These are phyloP conservation scores for Cryptococcus neoformans DNA, from an alignment of 1,284 basidiomycete species.

Conservation along the genomic window DNA sequence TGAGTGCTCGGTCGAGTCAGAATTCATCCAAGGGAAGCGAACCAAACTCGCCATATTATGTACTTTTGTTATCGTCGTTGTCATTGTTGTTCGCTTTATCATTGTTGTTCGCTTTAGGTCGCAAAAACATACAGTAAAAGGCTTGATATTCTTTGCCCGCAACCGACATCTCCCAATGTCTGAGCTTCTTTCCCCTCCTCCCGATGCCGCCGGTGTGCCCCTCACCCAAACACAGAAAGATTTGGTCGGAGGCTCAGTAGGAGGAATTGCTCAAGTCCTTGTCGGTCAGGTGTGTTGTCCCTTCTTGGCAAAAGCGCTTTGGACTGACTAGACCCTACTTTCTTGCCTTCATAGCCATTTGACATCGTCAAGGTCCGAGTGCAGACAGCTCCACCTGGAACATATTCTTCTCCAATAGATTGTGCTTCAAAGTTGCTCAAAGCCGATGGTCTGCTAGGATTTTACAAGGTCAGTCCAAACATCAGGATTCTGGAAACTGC, in stretches of 20 bases:
- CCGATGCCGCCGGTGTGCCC: constrained; percentile 22
- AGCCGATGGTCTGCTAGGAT: constrained; percentile 88
- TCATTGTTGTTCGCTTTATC: no score
- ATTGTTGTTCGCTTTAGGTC: no score
- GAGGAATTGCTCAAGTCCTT: constrained; percentile 85
- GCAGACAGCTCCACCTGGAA: constrained; percentile 90
- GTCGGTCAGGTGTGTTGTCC: constrained; percentile 65
- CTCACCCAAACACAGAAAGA: constrained; percentile 60
- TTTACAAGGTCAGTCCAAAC: constrained; percentile 74
- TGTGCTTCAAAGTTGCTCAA: constrained; percentile 84
- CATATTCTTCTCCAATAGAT: constrained; percentile 81
- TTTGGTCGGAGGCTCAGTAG: constrained; percentile 76
- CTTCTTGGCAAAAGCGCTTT: constrained; percentile 5
- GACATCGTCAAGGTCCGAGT: constrained; percentile 95
- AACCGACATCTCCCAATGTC: constrained; percentile 24
- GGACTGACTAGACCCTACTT: not conserved
- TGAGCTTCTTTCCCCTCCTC: constrained; percentile 37
- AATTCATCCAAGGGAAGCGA: no score
- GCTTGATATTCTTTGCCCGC: no score
- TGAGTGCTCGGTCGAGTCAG: no score
- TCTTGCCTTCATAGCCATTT: constrained; percentile 58
- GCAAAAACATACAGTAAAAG: no score
- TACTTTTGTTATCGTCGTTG: no score
- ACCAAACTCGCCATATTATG: no score
- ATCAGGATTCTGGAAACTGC: no score